A percentile compares a stretch with the other conserved stretches of the same genome.
Conservation (phyloP, 495 filamentous ascomycete species). For the Aspergillus sclerotioniger region DNA sequence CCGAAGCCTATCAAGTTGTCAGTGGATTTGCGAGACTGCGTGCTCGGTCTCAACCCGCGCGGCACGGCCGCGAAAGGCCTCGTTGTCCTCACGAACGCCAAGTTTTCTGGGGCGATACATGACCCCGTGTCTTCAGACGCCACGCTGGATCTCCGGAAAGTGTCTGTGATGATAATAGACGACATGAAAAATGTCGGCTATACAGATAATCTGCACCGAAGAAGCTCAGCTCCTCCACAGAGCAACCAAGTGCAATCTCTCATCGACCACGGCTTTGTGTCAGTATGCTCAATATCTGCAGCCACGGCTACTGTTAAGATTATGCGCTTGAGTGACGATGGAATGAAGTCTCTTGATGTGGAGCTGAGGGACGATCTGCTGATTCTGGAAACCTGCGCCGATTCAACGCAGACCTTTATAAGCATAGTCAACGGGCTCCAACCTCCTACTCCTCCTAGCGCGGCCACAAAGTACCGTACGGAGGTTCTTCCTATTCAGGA, state of each 20-base stretch:
- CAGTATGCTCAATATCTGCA: slow-evolving; percentile 78
- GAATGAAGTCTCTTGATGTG: slow-evolving; percentile 67
- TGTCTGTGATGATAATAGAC: slow-evolving; percentile 79
- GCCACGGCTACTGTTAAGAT: slow-evolving; percentile 64
- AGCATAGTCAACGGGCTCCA: slow-evolving; percentile 74
- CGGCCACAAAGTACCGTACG: slow-evolving; percentile 81
- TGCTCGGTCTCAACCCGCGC: slow-evolving; percentile 83
- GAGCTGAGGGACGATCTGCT: slow-evolving; percentile 82
- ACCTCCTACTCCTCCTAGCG: slow-evolving; percentile 77
- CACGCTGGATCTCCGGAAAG: slow-evolving; percentile 68
- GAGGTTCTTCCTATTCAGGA: slow-evolving; percentile 81
- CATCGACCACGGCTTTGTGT: slow-evolving; percentile 72
- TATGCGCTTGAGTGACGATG: slow-evolving; percentile 48
- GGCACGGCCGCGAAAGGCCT: slow-evolving; percentile 69
- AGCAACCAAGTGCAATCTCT: slow-evolving; percentile 64
- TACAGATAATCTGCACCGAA: slow-evolving; percentile 43
- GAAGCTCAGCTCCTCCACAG: slow-evolving; percentile 46
- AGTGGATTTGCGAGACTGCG: slow-evolving; percentile 71
- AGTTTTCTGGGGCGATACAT: slow-evolving; percentile 60
- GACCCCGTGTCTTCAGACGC: slow-evolving; percentile 59
- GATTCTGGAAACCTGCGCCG: slow-evolving; percentile 91
- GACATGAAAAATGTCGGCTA: slow-evolving; percentile 56
- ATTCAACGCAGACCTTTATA: slow-evolving; percentile 93
- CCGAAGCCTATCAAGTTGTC: slow-evolving; percentile 65
- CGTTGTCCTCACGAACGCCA: slow-evolving; percentile 74